phyloP scores from a whole-genome alignment of 2,329 filamentous ascomycete species.

The Beauveria australis region DNA sequence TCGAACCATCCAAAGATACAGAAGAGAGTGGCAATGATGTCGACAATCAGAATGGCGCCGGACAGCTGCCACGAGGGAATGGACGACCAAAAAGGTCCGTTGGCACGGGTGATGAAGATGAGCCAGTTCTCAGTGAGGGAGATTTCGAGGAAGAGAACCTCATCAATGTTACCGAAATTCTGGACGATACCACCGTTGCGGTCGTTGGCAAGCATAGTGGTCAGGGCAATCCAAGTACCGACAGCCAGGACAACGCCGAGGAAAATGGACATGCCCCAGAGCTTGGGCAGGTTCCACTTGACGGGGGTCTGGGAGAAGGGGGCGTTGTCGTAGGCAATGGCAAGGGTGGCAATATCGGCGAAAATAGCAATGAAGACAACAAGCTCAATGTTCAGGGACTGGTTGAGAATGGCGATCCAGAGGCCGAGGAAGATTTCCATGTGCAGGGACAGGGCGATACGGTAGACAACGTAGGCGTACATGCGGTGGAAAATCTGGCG shows the following conservation, averaged over 20 bases:
- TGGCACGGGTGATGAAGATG: conserved; percentile 92
- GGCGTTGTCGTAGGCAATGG: conserved; percentile 89
- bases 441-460: conserved; percentile 86
- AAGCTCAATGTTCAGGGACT: conserved; percentile 73
- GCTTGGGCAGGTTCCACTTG: conserved; percentile 91
- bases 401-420: conserved; percentile 84
- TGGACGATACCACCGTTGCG: conserved; percentile 77
- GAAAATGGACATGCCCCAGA: conserved; percentile 86
- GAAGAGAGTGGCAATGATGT: conserved; percentile 79
- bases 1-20: conserved; percentile 79
- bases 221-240: conserved; percentile 83
- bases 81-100: conserved; percentile 86
- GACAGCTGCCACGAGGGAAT: conserved; percentile 78
- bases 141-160: conserved; percentile 82
- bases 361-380: conserved; percentile 95
- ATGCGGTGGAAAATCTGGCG: conserved; percentile 95
- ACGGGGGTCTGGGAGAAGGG: conserved; percentile 79
- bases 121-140: conserved; percentile 92
- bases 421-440: conserved; percentile 86
- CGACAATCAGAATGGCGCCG: conserved; percentile 71
- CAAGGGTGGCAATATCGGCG: conserved; percentile 83
- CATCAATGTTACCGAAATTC: conserved; percentile 76
- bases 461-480: conserved; percentile 94
- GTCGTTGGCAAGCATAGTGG: conserved; percentile 66
- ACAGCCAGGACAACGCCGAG: conserved; percentile 73